These are phyloP conservation scores for Tolypocladium inflatum DNA, from an alignment of 2,329 filamentous ascomycete species.

Conservation along the genomic window DNA sequence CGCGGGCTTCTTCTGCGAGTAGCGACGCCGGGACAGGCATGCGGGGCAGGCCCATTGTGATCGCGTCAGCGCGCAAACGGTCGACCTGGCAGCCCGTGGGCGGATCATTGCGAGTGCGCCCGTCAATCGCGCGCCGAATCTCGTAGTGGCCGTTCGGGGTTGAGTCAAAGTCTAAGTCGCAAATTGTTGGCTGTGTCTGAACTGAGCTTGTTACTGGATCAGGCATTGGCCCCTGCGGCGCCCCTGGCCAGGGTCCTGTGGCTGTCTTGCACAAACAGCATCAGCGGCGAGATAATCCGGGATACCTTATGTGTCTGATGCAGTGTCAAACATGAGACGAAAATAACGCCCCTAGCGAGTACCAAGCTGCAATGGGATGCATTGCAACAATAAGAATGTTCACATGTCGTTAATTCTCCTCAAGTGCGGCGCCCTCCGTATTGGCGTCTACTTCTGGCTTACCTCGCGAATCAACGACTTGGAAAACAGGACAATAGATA, in stretches of 20 bases:
- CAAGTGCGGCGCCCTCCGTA: background rate
- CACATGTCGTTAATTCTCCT: background rate
- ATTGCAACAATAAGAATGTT: background rate
- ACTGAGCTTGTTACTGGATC: background rate
- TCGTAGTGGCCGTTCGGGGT: background rate
- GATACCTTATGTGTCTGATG: background rate
- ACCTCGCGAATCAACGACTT: background rate
- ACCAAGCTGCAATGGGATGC: background rate
- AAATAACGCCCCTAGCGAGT: background rate
- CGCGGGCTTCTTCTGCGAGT: conserved; percentile 17
- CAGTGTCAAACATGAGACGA: background rate
- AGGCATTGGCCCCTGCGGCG: background rate
- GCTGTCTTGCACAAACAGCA: background rate
- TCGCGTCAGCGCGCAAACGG: conserved; percentile 7
- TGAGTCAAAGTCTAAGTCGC: background rate
- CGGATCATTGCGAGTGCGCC: conserved; percentile 17
- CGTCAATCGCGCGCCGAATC: background rate
- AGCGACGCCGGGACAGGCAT: conserved; percentile 19
- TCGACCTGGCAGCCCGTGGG: conserved; percentile 12
- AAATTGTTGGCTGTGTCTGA: background rate
- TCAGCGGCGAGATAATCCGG: background rate
- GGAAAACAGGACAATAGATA: background rate
- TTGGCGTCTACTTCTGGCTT: background rate
- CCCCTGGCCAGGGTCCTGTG: background rate
- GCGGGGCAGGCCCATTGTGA: conserved; percentile 21